Evolutionary conservation across 2,329 filamentous ascomycete species (phyloP), one percentile per base, ranked within the genome.

Genomic region (Septoria petroselini): DNA sequence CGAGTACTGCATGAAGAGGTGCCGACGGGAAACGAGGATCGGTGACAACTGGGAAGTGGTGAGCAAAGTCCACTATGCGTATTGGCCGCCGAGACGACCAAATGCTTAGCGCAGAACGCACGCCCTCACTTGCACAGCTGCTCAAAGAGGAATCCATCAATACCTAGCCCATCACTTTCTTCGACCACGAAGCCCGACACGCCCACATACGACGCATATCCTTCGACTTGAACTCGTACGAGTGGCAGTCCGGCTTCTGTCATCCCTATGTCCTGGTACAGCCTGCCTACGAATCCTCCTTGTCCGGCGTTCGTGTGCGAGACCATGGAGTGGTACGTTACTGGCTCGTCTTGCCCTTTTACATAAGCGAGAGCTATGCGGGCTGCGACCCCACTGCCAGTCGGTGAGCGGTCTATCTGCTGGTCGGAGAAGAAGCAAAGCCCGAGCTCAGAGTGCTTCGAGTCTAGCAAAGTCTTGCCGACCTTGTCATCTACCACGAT

Each of bases 401-500:
- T 69, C 1, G 67, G 66, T 4, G 63, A 68, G 15, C 73, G 68
- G 58, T 80, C 75, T 34, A 78, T 69, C 52, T 76, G 71, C 44
- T 71, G 68, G 21, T 74, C 69, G 0, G 72, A 72, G 52, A 76
- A 60, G 43, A 58, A 60, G 41, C 55, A 58, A 17, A 60, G 19
- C 72, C 61, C 70, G 71, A 56, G 71, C 53, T 76, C 74, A 7
- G 64, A 62, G 5, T 66, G 65, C 3, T 45, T 41, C 2, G 60
- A 58, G 4, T 46, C 58, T 2, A 18, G 39, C 9, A 57, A 50
- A 3, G 49, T 40, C 14, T 30, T 25, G 2, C 62, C 59, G 12
- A 62, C 19, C 14, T 23, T 17, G 17, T 62, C 18, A 52, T 71
- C 64, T 1, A 66, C 65, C 7, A 75, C 55, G 51, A 74, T 70